Conservation (phyloP, 2,329 filamentous ascomycete species). For the Thielaviopsis musarum region DNA sequence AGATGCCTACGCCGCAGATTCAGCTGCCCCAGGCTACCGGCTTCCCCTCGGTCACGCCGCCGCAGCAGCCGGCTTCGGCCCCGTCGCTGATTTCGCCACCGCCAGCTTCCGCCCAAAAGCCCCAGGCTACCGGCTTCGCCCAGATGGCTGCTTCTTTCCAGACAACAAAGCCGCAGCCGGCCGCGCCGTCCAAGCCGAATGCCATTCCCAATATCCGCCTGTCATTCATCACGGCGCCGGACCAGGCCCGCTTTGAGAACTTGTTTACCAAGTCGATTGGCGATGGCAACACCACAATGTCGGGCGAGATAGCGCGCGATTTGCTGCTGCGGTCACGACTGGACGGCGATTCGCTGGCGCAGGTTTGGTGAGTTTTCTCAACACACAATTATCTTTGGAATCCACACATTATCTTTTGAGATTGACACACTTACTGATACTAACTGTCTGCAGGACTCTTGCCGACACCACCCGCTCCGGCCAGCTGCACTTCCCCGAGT, state of each 20-base stretch:
- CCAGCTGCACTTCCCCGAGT: conserved; percentile 92
- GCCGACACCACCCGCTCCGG: conserved; percentile 93
- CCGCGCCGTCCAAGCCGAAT: conserved; percentile 34
- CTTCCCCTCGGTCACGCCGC: conserved; percentile 29
- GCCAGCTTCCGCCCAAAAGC: conserved; percentile 43
- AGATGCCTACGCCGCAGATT: conserved; percentile 23
- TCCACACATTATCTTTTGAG: too few relatives aligned
- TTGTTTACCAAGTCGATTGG: conserved; percentile 92
- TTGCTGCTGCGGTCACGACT: conserved; percentile 77
- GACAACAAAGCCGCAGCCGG: conserved; percentile 29
- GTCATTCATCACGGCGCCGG: conserved; percentile 87
- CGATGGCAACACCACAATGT: conserved; percentile 67
- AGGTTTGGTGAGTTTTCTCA: conserved; percentile 57
- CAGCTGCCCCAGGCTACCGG: conserved; percentile 27
- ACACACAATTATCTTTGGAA: not conserved
- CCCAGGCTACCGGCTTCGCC: conserved; percentile 48
- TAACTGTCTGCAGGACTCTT: conserved; percentile 47
- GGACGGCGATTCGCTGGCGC: conserved; percentile 70
- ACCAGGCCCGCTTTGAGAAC: conserved; percentile 94
- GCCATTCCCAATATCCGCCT: conserved; percentile 89
- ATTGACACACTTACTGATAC: not conserved
- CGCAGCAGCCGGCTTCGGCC: conserved; percentile 31
- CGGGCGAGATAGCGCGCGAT: conserved; percentile 83
- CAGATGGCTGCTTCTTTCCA: conserved; percentile 53
- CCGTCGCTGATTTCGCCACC: conserved; percentile 24